Evolutionary conservation across 108 stramenopile species (phyloP).

Genomic region (Pseudonitzschia multiseries): DNA sequence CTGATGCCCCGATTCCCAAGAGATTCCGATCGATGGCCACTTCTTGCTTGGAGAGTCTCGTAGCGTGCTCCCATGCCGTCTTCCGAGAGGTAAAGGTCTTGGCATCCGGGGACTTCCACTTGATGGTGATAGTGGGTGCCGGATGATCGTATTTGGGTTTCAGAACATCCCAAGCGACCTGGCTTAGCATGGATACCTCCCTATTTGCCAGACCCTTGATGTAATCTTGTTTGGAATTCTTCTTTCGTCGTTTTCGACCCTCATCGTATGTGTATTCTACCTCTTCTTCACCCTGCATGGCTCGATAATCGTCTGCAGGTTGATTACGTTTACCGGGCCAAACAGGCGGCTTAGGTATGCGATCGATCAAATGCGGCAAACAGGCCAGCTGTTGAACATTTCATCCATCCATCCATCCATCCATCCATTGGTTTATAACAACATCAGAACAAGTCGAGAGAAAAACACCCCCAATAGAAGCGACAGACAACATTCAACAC

Average conservation of each 20-base stretch:
- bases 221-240: conserved; percentile 21
- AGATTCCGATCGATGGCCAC: conserved; percentile 64
- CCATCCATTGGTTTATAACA: neutral
- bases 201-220: conserved; percentile 27
- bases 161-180: conserved; percentile 38
- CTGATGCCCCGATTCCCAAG: conserved; percentile 59
- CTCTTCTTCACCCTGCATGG: conserved; percentile 14
- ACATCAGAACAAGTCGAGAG: neutral
- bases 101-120: conserved; percentile 72
- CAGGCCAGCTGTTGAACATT: conserved; percentile 38
- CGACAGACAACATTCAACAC: neutral
- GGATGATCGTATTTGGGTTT: conserved; percentile 24
- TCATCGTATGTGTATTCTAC: neutral
- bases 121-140: conserved; percentile 35
- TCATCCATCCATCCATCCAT: neutral
- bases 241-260: conserved; percentile 11
- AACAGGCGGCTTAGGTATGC: conserved; percentile 43
- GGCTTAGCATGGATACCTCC: conserved; percentile 35
- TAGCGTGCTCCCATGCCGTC: conserved; percentile 63
- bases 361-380: conserved; percentile 63
- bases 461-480: neutral
- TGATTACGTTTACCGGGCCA: conserved; percentile 32
- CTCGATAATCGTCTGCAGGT: conserved; percentile 30
- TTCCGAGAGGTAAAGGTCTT: conserved; percentile 66
- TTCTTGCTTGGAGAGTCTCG: conserved; percentile 48